These are phyloP conservation scores for Boletus subparvulus DNA, from an alignment of 768 basidiomycete genomes.

Conservation along the genomic window DNA sequence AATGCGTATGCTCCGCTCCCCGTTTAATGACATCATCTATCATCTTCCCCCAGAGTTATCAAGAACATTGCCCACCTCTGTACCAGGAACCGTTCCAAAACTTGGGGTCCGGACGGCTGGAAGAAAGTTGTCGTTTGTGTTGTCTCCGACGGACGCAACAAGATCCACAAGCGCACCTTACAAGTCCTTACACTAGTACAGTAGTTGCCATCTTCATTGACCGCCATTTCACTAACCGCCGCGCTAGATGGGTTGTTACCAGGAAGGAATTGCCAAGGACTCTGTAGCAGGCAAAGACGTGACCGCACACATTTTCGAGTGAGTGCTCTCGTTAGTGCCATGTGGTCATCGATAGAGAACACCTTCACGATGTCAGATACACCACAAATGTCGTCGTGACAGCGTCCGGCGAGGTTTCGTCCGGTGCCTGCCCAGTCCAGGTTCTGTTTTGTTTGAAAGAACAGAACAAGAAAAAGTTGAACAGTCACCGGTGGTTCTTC, in stretches of 20 bases:
- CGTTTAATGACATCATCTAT: constrained; percentile 1
- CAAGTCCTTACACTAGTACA: constrained; percentile 81
- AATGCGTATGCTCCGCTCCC: constrained; percentile 57
- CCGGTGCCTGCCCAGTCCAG: constrained; percentile 78
- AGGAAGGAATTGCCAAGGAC: constrained; percentile 89
- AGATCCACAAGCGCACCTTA: constrained; percentile 87
- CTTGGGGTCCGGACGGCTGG: constrained; percentile 88
- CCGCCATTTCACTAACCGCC: background rate
- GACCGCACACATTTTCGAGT: constrained; percentile 94
- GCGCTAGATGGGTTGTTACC: constrained; percentile 77
- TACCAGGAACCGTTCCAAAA: constrained; percentile 65
- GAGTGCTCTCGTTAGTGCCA: constrained; percentile 24
- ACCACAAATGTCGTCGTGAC: constrained; percentile 79
- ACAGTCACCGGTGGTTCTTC: constrained; percentile 97
- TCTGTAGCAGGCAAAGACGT: constrained; percentile 87
- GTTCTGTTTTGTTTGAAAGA: constrained; percentile 91
- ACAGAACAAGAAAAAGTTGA: constrained; percentile 96
- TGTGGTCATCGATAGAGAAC: background rate
- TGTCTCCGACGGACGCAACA: constrained; percentile 82
- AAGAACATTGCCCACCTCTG: constrained; percentile 86
- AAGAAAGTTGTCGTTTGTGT: constrained; percentile 88
- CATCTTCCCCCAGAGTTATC: constrained; percentile 56
- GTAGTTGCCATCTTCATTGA: constrained; percentile 8
- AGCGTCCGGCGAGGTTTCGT: constrained; percentile 75
- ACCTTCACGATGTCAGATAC: constrained; percentile 45